Percentiles rank a stretch among this genome's conserved stretches.
These are phyloP conservation scores for Meyerozyma carpophila DNA, from an alignment of 1,139 yeast genomes.

Conservation along the genomic window DNA sequence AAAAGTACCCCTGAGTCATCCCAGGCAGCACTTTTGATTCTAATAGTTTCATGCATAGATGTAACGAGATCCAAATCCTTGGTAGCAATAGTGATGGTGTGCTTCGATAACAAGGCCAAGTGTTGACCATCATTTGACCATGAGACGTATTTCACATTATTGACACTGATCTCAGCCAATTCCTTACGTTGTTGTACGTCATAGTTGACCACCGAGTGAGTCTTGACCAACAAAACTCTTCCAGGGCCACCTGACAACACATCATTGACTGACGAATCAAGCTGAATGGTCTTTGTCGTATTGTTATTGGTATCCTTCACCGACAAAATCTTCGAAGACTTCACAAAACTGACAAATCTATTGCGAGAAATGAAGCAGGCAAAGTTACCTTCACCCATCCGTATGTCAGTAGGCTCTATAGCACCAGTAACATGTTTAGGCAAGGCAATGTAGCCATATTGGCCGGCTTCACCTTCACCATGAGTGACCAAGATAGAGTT, in stretches of 20 bases:
- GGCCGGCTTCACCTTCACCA: conserved; percentile 57
- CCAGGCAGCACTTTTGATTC: conserved; percentile 98
- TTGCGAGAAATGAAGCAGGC: conserved; percentile 93
- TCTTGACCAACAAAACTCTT: conserved; percentile 68
- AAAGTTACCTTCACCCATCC: conserved; percentile 77
- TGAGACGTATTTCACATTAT: conserved; percentile 78
- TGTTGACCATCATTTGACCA: conserved; percentile 90
- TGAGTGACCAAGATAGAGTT: conserved; percentile 79
- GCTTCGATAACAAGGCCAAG: conserved; percentile 86
- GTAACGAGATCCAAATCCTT: conserved; percentile 73
- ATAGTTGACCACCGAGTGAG: conserved; percentile 67
- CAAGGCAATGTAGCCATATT: conserved; percentile 69
- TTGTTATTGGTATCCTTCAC: conserved; percentile 81
- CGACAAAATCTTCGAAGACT: conserved; percentile 59
- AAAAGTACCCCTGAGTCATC: conserved; percentile 89
- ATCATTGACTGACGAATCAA: conserved; percentile 69
- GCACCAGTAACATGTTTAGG: conserved; percentile 93
- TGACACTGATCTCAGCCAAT: conserved; percentile 64
- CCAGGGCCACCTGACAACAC: conserved; percentile 82
- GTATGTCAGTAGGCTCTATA: conserved; percentile 75
- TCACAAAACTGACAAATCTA: conserved; percentile 79
- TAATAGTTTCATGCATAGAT: conserved; percentile 91
- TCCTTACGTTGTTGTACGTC: conserved; percentile 92
- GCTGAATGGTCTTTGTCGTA: conserved; percentile 72
- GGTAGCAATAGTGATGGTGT: conserved; percentile 83